Evolutionary conservation across 225 moss, liverwort and hornwort species (phyloP), one percentile per base, ranked within the genome.

Genomic region (Lunularia cruciata): DNA sequence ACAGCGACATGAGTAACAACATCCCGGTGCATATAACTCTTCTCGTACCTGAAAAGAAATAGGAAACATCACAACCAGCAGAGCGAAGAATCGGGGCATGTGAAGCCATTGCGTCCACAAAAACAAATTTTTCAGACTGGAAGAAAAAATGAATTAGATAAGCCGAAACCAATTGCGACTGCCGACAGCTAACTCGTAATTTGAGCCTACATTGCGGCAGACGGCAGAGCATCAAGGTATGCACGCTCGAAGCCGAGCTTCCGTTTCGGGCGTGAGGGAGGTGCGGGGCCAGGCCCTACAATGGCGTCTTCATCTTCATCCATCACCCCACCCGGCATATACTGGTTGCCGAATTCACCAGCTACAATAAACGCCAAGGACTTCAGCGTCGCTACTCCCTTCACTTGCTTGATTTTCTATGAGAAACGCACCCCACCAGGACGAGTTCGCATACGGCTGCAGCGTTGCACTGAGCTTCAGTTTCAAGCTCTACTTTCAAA

Each of bases 11-110:
- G 98, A 54, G 87, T 89, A 35, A 99, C 84, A 49, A 93, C 79
- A 65, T 99, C 98, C 67, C 98, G 85, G 72, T 99, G 98, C 98
- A 99, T 99, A 61, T 89, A 99, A 71, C 98, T 99, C 80, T 93
- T 99, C 78, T 99, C 98, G 54, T 99, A 98, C 96, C 96, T 98
- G 80, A 56, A 63, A 31, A 54, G 9, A n/a, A 20, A 36, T 11
- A 47, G 11, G 23, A 13, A n/a, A n/a, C 61, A 20, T 14, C 15
- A 36, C 8, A 61, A 39, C 42, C 19, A 39, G 26, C 39, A 14
- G n/a, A n/a, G n/a, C n/a, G 25, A 40, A 51, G 51, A 51, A 51
- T 3, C 38, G 1, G 32, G 60, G 23, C 23, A 39, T 18, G 19
- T 20, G 59, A 37, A 20, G 35, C 37, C 37, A 56, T 32, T 61